Conservation (phyloP, 805 yeast species). For the Priceomyces medius region DNA sequence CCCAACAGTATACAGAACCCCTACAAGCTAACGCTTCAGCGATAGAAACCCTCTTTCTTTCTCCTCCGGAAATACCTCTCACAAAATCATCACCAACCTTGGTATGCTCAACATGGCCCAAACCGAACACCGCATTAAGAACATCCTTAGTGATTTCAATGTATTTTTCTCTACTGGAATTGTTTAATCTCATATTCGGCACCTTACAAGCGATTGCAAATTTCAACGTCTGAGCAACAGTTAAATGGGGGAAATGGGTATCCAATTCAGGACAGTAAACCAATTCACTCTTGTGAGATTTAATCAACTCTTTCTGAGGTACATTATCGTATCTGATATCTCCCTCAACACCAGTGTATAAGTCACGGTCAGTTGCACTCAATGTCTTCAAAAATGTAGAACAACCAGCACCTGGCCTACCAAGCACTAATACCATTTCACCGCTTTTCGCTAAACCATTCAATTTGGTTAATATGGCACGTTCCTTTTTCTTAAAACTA, state of each 20-base stretch:
- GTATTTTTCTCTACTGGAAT: conserved; percentile 47
- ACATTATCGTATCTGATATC: conserved; percentile 60
- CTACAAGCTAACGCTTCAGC: conserved; percentile 63
- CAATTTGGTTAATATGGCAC: conserved; percentile 19
- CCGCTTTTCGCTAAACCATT: conserved; percentile 54
- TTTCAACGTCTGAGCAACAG: conserved; percentile 68
- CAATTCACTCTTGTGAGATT: conserved; percentile 54
- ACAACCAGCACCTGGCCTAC: conserved; percentile 48
- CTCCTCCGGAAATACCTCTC: conserved; percentile 75
- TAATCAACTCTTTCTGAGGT: conserved; percentile 57
- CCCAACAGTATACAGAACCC: conserved; percentile 31
- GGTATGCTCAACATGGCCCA: conserved; percentile 28
- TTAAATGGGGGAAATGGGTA: conserved; percentile 72
- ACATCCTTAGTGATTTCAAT: conserved; percentile 30
- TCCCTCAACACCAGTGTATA: conserved; percentile 24
- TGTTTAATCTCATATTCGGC: conserved; percentile 53
- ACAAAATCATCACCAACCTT: conserved; percentile 37
- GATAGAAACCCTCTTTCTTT: conserved; percentile 68
- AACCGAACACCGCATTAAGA: conserved; percentile 30
- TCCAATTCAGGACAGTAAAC: conserved; percentile 64
- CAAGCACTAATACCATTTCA: conserved; percentile 62
- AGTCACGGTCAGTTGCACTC: conserved; percentile 24
- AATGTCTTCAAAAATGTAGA: conserved; percentile 24
- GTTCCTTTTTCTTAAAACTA: conserved; percentile 19
- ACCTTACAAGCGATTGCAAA: conserved; percentile 72